phyloP scores from a whole-genome alignment of 805 yeast genomes.

The Nakazawaea populi region DNA sequence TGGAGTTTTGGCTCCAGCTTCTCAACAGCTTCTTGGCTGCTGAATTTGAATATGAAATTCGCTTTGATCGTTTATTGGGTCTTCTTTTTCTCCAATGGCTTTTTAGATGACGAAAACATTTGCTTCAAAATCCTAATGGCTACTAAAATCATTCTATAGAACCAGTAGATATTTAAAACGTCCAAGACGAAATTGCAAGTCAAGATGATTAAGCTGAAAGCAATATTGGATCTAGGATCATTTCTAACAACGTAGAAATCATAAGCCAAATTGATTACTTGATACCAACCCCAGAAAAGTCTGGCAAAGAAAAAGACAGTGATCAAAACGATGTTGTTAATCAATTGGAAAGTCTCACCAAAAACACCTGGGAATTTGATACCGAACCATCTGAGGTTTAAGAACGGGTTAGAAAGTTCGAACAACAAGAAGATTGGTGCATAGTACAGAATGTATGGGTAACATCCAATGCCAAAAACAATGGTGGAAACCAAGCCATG shows the following conservation, averaged over 20 bases:
- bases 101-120: conserved; percentile 17
- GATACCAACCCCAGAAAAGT: conserved; percentile 34
- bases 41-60: no score
- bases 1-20: no score
- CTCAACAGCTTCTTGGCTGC: no score
- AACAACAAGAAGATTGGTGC: conserved; percentile 28
- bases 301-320: conserved; percentile 27
- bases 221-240: conserved; percentile 22
- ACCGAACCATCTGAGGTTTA: conserved; percentile 31
- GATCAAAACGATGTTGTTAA: conserved; percentile 27
- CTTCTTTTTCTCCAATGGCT: conserved; percentile 16
- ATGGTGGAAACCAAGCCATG: conserved; percentile 29
- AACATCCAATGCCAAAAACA: conserved; percentile 21
- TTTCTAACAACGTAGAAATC: conserved; percentile 22
- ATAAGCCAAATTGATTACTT: conserved; percentile 19
- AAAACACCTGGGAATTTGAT: conserved; percentile 23
- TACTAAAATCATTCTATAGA: conserved; percentile 29
- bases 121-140: conserved; percentile 27
- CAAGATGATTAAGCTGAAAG: conserved; percentile 22
- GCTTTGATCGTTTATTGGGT: conserved; percentile 13
- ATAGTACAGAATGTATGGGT: conserved; percentile 25
- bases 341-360: conserved; percentile 22
- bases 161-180: conserved; percentile 30
- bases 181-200: conserved; percentile 27
- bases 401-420: conserved; percentile 31